Conservation (phyloP, 352 stramenopile species). For the Pythium chondricola region DNA sequence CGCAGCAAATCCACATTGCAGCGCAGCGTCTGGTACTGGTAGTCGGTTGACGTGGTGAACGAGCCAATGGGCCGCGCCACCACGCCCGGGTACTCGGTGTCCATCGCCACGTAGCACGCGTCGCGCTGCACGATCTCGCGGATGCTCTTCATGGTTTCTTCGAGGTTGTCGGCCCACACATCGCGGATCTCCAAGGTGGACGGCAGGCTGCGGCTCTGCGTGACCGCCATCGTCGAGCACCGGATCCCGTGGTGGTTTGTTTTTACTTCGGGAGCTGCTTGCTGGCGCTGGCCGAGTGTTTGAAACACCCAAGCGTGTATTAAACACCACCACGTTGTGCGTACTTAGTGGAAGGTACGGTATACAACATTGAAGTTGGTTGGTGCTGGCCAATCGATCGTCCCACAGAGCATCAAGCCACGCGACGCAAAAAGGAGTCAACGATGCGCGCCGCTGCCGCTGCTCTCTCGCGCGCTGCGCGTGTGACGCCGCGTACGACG, state of each 20-base stretch:
- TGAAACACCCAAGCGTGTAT: no score
- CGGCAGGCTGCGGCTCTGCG: conserved; percentile 42
- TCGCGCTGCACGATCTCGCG: conserved; percentile 94
- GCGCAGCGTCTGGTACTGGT: conserved; percentile 97
- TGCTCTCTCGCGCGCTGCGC: no score
- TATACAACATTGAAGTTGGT: no score
- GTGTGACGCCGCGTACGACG: no score
- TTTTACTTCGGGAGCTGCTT: not conserved
- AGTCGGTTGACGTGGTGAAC: conserved; percentile 93
- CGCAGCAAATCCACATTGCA: conserved; percentile 99
- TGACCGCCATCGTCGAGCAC: conserved; percentile 16
- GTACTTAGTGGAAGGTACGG: no score
- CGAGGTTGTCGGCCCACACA: conserved; percentile 91
- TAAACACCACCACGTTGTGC: no score
- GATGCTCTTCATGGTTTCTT: conserved; percentile 95
- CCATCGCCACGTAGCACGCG: conserved; percentile 98
- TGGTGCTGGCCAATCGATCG: no score
- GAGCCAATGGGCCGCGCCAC: conserved; percentile 97
- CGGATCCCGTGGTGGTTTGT: not conserved
- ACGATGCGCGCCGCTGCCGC: no score
- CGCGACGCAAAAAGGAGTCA: no score
- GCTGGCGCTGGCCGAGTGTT: no score
- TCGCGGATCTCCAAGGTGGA: conserved; percentile 91
- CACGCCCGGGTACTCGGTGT: conserved; percentile 99
- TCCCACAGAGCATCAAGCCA: no score